These are phyloP conservation scores for Phaeotremella fagi DNA, from an alignment of 768 basidiomycete genomes.

Conservation along the genomic window DNA sequence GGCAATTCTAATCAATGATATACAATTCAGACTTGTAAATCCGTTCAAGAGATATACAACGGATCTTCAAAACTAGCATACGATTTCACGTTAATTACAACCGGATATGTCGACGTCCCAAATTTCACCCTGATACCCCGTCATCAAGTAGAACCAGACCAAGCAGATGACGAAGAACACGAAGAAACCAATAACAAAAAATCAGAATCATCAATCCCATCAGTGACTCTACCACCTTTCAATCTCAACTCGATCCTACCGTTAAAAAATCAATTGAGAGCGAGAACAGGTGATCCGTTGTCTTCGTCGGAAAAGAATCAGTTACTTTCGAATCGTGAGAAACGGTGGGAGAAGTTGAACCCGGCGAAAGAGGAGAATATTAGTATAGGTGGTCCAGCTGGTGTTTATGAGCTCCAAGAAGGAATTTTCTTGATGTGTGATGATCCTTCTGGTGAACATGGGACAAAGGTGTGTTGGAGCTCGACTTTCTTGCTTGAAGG, in stretches of 20 bases:
- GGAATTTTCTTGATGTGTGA: conserved; percentile 45
- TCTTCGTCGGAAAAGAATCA: conserved; percentile 24
- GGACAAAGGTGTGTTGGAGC: conserved; percentile 24
- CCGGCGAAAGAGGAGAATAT: conserved; percentile 11
- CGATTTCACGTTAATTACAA: conserved; percentile 23
- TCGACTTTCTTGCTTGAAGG: not conserved
- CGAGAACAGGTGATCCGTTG: not conserved
- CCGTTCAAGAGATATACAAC: conserved; percentile 11
- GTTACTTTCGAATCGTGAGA: conserved; percentile 21
- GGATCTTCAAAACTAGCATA: conserved; percentile 31
- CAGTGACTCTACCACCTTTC: not conserved
- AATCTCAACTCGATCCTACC: not conserved
- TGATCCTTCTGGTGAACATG: conserved; percentile 21
- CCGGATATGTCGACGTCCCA: conserved; percentile 31
- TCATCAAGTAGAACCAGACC: no score
- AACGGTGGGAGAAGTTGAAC: conserved; percentile 28
- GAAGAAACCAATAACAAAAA: not conserved
- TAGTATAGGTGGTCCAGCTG: conserved; percentile 28
- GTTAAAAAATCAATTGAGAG: not conserved
- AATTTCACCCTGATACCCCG: not conserved
- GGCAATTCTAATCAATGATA: not conserved
- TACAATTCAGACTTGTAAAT: conserved; percentile 12
- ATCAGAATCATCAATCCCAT: not conserved
- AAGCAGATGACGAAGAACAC: not conserved
- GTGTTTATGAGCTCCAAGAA: conserved; percentile 46